Percentiles rank a stretch among this genome's conserved stretches.
Conservation (phyloP, 768 basidiomycete species). For the Russula abietina region DNA sequence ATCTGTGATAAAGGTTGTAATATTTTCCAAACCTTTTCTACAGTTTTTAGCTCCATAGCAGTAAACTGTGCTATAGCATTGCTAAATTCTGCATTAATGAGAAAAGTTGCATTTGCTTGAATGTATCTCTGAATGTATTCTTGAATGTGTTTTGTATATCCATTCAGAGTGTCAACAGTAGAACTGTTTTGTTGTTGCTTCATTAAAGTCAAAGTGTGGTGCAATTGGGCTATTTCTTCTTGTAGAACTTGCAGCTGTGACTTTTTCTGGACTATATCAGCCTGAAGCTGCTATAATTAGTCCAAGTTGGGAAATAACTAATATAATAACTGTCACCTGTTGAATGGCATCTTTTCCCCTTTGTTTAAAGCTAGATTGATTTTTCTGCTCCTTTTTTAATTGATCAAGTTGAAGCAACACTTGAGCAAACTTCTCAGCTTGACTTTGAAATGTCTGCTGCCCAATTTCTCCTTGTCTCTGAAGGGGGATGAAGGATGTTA, state of each 20-base stretch:
- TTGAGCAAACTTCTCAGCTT: conserved; percentile 7
- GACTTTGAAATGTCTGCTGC: conserved; percentile 5
- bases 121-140: conserved; percentile 3
- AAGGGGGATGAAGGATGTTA: neutral
- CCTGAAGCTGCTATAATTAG: conserved; percentile 8
- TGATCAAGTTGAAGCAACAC: conserved; percentile 8
- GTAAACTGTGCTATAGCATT: neutral
- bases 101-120: neutral
- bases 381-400: neutral
- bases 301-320: neutral
- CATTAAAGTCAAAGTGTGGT: neutral
- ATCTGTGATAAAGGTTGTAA: conserved; percentile 5
- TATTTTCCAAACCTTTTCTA: neutral
- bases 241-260: conserved; percentile 3
- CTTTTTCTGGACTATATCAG: conserved; percentile 3
- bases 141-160: conserved; percentile 1
- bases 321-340: neutral
- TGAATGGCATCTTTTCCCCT: neutral
- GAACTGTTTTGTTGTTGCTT: neutral
- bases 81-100: neutral
- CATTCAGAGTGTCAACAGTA: neutral
- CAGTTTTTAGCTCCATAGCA: neutral
- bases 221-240: conserved; percentile 10
- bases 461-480: conserved; percentile 3
- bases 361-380: neutral